Percentiles rank a stretch among this genome's conserved stretches.
Evolutionary conservation across 139 green algal genomes (phyloP).

Genomic region (Chlamydomonas sphaeroides): DNA sequence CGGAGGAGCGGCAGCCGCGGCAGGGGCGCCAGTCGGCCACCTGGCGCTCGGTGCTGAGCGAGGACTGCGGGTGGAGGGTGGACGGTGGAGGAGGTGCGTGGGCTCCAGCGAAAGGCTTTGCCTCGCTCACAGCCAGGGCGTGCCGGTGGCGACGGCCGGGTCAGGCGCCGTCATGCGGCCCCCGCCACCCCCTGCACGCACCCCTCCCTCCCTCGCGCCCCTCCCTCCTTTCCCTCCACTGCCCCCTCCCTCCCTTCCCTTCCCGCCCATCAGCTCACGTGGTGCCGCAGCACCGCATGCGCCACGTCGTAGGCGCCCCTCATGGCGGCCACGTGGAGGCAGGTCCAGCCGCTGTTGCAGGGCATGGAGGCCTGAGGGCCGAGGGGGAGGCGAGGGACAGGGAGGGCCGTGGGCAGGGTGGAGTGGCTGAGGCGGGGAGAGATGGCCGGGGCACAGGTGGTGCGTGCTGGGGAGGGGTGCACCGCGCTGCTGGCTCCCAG

Average conservation of each 20-base stretch:
- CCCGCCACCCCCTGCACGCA: neutral
- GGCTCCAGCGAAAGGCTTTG: no score
- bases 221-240: neutral
- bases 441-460: no score
- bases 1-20: neutral
- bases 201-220: neutral
- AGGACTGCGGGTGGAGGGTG: neutral
- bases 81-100: no score
- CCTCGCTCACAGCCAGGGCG: no score
- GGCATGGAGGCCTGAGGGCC: slow-evolving; percentile 34
- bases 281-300: neutral
- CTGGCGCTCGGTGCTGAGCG: slow-evolving; percentile 1
- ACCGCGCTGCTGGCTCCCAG: no score
- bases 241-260: no score
- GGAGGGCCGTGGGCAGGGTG: no score
- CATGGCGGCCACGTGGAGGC: slow-evolving; percentile 37
- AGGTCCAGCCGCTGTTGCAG: slow-evolving; percentile 29
- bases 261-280: neutral
- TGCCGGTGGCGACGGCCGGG: no score
- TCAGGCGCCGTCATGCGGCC: neutral
- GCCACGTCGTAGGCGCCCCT: slow-evolving; percentile 16
- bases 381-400: no score
- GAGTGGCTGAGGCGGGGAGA: no score
- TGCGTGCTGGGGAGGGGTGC: no score
- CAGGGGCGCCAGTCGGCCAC: slow-evolving; percentile 4